These are phyloP conservation scores for Zymoseptoria brevis DNA, from an alignment of 2,329 filamentous ascomycete species.

Conservation along the genomic window DNA sequence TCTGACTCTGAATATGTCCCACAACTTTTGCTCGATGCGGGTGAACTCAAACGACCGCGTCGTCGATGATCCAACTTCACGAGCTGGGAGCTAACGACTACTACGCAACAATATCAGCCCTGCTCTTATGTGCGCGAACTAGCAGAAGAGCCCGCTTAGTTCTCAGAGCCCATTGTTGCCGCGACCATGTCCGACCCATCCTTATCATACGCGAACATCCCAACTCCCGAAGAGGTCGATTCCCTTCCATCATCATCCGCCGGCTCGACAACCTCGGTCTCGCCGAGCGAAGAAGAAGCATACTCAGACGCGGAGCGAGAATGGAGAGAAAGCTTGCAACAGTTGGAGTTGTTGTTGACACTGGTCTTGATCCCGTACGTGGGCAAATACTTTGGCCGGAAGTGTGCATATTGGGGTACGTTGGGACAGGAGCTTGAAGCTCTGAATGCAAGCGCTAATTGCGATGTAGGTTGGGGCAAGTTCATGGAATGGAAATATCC, in stretches of 20 bases:
- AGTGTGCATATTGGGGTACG: conserved; percentile 94
- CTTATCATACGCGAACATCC: conserved; percentile 42
- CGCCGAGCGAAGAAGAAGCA: conserved; percentile 41
- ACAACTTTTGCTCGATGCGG: neutral
- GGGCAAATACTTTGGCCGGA: conserved; percentile 90
- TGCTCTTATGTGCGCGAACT: neutral
- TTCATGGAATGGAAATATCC: conserved; percentile 94
- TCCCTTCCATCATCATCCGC: conserved; percentile 46
- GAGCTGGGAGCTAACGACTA: neutral
- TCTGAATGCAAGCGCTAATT: conserved; percentile 14
- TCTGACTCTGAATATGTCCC: neutral
- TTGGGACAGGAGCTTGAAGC: conserved; percentile 15
- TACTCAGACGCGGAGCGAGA: conserved; percentile 80
- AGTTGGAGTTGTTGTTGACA: conserved; percentile 82
- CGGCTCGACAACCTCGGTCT: conserved; percentile 39
- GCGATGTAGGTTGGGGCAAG: conserved; percentile 68
- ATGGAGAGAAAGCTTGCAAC: conserved; percentile 90
- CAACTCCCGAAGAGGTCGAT: conserved; percentile 38
- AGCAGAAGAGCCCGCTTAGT: neutral
- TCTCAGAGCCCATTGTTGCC: neutral
- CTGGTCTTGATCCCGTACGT: conserved; percentile 92
- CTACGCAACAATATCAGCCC: neutral
- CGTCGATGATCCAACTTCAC: neutral
- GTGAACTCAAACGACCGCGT: neutral
- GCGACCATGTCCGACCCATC: conserved; percentile 41